Evolutionary conservation across 2,329 filamentous ascomycete genomes (phyloP).

Genomic region (Hypoxylon sp.): DNA sequence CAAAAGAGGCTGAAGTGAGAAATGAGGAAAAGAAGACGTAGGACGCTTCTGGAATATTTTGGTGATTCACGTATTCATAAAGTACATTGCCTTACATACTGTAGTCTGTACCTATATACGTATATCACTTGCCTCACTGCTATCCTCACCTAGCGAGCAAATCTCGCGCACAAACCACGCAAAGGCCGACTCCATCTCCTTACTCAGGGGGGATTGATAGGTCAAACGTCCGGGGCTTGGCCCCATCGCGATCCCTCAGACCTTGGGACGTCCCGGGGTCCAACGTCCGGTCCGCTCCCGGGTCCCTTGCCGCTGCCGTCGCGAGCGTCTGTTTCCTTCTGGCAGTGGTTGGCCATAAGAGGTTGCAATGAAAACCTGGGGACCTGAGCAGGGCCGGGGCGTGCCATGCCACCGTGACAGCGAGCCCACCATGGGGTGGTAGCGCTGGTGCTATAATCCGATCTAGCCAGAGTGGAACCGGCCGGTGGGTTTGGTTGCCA

Average conservation of each 20-base stretch:
- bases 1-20: conserved; percentile 7
- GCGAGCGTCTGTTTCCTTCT: conserved; percentile 16
- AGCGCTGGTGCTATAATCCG: no score
- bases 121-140: no score
- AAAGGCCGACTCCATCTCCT: conserved; percentile 10
- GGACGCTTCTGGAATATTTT: conserved; percentile 20
- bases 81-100: neutral
- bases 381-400: no score
- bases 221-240: no score
- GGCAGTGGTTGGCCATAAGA: conserved; percentile 18
- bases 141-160: neutral
- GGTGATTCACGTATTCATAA: conserved; percentile 11
- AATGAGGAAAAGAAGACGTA: conserved; percentile 6
- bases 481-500: neutral
- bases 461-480: no score
- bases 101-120: no score
- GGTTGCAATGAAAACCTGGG: conserved; percentile 13
- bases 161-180: conserved; percentile 31
- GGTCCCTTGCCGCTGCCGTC: conserved; percentile 16
- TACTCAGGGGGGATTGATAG: conserved; percentile 21
- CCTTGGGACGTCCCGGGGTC: no score
- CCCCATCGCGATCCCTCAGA: no score
- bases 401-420: no score
- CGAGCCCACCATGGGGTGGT: no score
- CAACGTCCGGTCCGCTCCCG: conserved; percentile 1